Base-by-base conservation (phyloP, 768 basidiomycete genomes). In the Suillus bovinus region DNA sequence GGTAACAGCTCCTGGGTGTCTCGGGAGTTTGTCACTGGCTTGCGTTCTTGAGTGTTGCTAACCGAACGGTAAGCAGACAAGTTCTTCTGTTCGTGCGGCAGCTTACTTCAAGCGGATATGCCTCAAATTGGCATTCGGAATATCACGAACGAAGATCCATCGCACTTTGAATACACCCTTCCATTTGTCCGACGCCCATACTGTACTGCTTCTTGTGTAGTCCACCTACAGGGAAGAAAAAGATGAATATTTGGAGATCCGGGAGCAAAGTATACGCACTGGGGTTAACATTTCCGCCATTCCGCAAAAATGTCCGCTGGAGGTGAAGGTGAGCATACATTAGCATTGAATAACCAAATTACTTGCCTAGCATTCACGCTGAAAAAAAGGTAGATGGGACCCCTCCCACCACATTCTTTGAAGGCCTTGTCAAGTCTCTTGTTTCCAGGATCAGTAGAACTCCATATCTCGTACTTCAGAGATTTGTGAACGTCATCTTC, bases 111-210 rank as follows among this genome's bases (percentile, higher is more conserved):
- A 77, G 65, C 92, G 88, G 71, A 97, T 96, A 74, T 96, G 94
- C 54, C 94, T 83, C 53, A 97, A 76, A 59, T 88, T 91, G 66
- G 91, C 85, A 70, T 96, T 96, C 29, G 94, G 94, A 56, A 94
- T 94, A 71, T 98, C 96, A 61, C 94, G 88, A 61, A 99, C 95
- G 72, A 94, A 99, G 65, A 99, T 88, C 97, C 97, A 99, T 61
- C 90, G 85, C 29, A 99, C 94, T 78, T 96, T 96, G 82, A 99
- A 97, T 58, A 99, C 94, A 27, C 97, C 97, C 76, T 99, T 99
- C 97, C 97, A 99, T 74, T 99, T 99, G 77, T 99, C 96, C 38
- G 96, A 96, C 1, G 96, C 96, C 97, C 97, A 99, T 22, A 99
- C 97, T 1, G 91, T 98, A 64, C 93, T 95, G 72, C 93, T 94